Conservation (phyloP, 805 yeast genomes). For the Vanderwaltozyma tropicalis region DNA sequence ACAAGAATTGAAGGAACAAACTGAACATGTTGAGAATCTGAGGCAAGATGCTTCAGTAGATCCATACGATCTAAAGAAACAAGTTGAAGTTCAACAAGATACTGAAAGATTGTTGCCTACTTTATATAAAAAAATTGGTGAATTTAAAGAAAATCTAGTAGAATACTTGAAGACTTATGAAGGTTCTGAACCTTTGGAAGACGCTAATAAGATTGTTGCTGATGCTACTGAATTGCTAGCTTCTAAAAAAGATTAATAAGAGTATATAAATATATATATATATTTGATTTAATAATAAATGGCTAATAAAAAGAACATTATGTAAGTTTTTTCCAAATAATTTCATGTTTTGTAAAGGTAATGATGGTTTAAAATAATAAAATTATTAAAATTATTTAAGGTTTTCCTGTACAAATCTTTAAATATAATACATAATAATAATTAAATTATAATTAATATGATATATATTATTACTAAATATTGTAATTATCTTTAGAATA, state of each 20-base stretch:
- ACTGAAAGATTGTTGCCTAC: conserved; percentile 44
- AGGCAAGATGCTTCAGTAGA: conserved; percentile 37
- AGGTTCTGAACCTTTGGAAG: conserved; percentile 27
- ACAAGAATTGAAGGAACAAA: conserved; percentile 48
- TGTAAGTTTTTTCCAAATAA: too few relatives aligned
- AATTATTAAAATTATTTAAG: too few relatives aligned
- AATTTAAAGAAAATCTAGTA: conserved; percentile 32
- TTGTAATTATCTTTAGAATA: too few relatives aligned
- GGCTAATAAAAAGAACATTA: too few relatives aligned
- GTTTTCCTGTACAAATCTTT: too few relatives aligned
- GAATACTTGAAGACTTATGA: conserved; percentile 31
- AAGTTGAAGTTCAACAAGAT: conserved; percentile 42
- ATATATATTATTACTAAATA: too few relatives aligned
- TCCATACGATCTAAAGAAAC: conserved; percentile 54
- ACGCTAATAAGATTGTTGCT: conserved; percentile 19
- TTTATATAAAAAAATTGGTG: conserved; percentile 33
- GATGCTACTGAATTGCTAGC: conserved; percentile 20
- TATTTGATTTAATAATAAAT: too few relatives aligned
- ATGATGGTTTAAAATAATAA: too few relatives aligned
- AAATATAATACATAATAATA: too few relatives aligned
- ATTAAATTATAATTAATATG: too few relatives aligned
- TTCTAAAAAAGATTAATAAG: background rate
- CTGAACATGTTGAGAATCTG: conserved; percentile 37
- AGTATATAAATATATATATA: too few relatives aligned
- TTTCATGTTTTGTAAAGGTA: too few relatives aligned